A percentile compares a stretch with the other conserved stretches of the same genome.
Evolutionary conservation across 495 filamentous ascomycete genomes (phyloP).

Genomic region (Parathielavia hyrcaniae): DNA sequence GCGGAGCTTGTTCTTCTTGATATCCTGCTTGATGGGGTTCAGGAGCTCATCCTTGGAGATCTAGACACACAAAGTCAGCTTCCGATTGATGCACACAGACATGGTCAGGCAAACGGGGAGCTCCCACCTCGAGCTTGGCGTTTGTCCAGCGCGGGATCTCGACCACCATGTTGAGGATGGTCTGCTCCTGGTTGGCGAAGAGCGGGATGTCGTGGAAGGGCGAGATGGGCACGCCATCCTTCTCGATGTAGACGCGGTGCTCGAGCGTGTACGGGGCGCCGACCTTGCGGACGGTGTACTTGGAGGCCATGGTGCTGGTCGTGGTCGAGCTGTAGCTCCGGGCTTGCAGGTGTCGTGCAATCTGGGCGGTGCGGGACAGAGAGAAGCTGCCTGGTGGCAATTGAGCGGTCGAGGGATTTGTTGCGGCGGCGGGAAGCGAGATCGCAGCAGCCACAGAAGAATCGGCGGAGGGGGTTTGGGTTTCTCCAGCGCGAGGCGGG

Average conservation of each 20-base stretch:
- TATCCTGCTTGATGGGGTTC: constrained; percentile 93
- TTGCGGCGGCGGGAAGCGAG: constrained; percentile 12
- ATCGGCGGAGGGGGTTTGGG: constrained; percentile 15
- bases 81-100: neutral
- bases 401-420: constrained; percentile 28
- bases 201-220: constrained; percentile 98
- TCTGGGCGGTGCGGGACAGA: constrained; percentile 46
- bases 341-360: constrained; percentile 48
- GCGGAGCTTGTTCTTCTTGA: constrained; percentile 88
- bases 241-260: constrained; percentile 95
- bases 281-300: constrained; percentile 73
- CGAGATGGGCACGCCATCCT: constrained; percentile 88
- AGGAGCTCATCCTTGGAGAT: constrained; percentile 96
- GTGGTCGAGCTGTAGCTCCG: constrained; percentile 18
- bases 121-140: constrained; percentile 90
- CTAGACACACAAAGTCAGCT: constrained; percentile 36
- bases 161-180: constrained; percentile 96
- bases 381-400: constrained; percentile 38
- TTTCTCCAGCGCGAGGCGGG: constrained; percentile 32
- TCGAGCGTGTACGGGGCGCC: constrained; percentile 88
- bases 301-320: constrained; percentile 47
- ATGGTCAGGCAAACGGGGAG: constrained; percentile 18
- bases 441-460: constrained; percentile 5
- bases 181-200: constrained; percentile 90
- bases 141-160: constrained; percentile 99